A percentile compares a stretch with the other conserved stretches of the same genome.
Conservation (phyloP, 441 rosid genomes). For the Pelargonium myrrhifolium region DNA sequence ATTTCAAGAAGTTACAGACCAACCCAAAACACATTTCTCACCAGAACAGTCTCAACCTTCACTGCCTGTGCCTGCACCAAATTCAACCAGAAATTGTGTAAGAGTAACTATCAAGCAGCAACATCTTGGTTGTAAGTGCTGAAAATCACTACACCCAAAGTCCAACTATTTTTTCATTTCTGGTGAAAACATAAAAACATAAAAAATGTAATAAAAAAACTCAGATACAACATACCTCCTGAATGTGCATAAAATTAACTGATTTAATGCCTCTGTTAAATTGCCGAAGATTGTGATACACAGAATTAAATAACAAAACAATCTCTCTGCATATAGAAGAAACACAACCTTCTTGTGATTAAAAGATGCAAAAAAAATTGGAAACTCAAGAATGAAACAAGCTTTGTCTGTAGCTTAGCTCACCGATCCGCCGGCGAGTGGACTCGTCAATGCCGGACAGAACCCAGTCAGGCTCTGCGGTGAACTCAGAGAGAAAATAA, state of each 20-base stretch:
- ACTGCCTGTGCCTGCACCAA: constrained; percentile 15
- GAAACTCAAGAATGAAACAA: constrained; percentile 9
- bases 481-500: constrained; percentile 12
- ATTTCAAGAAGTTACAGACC: constrained; percentile 18
- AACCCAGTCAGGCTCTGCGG: constrained; percentile 32
- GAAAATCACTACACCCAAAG: constrained; percentile 4
- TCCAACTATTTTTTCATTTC: constrained; percentile 3
- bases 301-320: not conserved
- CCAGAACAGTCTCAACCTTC: constrained; percentile 8
- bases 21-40: constrained; percentile 23
- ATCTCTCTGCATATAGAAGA: not conserved
- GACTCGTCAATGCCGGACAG: constrained; percentile 51
- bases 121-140: constrained; percentile 2
- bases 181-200: not conserved
- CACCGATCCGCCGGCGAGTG: constrained; percentile 39
- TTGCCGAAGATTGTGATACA: not conserved
- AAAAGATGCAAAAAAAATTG: constrained; percentile 4
- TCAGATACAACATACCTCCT: constrained; percentile 4
- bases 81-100: constrained; percentile 3
- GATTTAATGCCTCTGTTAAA: not conserved
- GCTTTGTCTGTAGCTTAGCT: constrained; percentile 21
- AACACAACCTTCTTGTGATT: constrained; percentile 11
- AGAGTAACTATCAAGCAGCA: not conserved
- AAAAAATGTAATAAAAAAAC: not conserved
- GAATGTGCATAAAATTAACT: constrained; percentile 5